A percentile compares a stretch with the other conserved stretches of the same genome.
Evolutionary conservation across 2,329 filamentous ascomycete species (phyloP).

Genomic region (Fusarium nygamai): DNA sequence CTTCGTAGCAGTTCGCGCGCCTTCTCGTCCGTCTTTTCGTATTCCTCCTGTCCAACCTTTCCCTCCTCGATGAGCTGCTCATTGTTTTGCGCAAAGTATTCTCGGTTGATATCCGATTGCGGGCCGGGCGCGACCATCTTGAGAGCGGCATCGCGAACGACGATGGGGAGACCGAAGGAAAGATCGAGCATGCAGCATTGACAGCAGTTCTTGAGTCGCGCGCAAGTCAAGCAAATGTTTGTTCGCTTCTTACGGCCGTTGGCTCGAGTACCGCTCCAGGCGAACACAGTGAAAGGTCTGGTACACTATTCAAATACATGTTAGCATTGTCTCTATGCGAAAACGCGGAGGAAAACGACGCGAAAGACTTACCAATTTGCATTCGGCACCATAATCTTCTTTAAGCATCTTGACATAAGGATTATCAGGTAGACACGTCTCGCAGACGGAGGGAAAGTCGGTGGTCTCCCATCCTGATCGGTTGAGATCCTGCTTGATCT

Average conservation of each 20-base stretch:
- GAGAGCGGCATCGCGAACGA: slow-evolving; percentile 92
- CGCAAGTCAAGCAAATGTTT: slow-evolving; percentile 96
- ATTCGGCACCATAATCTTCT: slow-evolving; percentile 91
- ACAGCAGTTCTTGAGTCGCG: slow-evolving; percentile 97
- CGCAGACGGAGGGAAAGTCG: slow-evolving; percentile 88
- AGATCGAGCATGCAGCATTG: slow-evolving; percentile 99
- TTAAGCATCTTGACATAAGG: slow-evolving; percentile 99
- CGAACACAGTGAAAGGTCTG: slow-evolving; percentile 93
- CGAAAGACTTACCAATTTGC: slow-evolving; percentile 66
- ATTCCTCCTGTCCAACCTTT: slow-evolving; percentile 83
- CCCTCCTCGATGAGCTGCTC: slow-evolving; percentile 96
- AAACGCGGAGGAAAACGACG: neutral
- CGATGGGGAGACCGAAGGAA: slow-evolving; percentile 93
- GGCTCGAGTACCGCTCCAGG: slow-evolving; percentile 92
- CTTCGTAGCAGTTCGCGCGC: slow-evolving; percentile 86
- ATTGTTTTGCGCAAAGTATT: slow-evolving; percentile 98
- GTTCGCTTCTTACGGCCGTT: slow-evolving; percentile 89
- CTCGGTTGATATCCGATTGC: slow-evolving; percentile 89
- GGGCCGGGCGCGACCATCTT: slow-evolving; percentile 98
- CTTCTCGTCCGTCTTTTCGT: slow-evolving; percentile 97
- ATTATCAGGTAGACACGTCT: slow-evolving; percentile 94
- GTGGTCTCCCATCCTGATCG: slow-evolving; percentile 96
- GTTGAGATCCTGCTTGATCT: slow-evolving; percentile 97
- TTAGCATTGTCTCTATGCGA: neutral
- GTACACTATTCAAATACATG: slow-evolving; percentile 68